These are phyloP conservation scores for Clavispora santaluciae DNA, from an alignment of 805 yeast genomes.

Conservation along the genomic window DNA sequence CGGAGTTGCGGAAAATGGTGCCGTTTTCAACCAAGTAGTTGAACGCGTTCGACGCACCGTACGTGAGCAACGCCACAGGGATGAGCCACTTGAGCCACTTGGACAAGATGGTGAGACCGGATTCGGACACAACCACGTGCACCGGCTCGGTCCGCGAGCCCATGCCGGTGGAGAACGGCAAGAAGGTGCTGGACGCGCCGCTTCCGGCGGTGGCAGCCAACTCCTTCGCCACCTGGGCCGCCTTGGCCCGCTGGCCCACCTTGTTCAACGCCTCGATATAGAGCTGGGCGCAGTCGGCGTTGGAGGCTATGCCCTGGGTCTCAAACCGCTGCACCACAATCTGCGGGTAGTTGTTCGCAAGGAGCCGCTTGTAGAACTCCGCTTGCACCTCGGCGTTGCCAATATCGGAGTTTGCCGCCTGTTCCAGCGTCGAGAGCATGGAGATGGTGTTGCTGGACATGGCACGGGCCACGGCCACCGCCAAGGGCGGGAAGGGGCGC, in stretches of 20 bases:
- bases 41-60: slow-evolving; percentile 75
- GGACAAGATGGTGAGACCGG: slow-evolving; percentile 69
- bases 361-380: slow-evolving; percentile 68
- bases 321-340: slow-evolving; percentile 93
- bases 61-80: slow-evolving; percentile 73
- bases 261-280: slow-evolving; percentile 78
- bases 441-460: slow-evolving; percentile 25
- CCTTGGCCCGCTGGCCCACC: slow-evolving; percentile 73
- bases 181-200: slow-evolving; percentile 12
- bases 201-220: slow-evolving; percentile 16
- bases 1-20: slow-evolving; percentile 70
- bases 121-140: slow-evolving; percentile 89
- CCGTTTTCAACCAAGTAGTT: slow-evolving; percentile 79
- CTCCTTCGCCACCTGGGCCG: slow-evolving; percentile 57
- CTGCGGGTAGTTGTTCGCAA: slow-evolving; percentile 87
- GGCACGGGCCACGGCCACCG: slow-evolving; percentile 3
- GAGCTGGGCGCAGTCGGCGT: slow-evolving; percentile 70
- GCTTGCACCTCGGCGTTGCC: slow-evolving; percentile 72
- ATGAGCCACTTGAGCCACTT: slow-evolving; percentile 88
- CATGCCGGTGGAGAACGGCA: slow-evolving; percentile 29
- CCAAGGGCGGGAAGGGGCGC: background rate
- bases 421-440: slow-evolving; percentile 53
- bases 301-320: slow-evolving; percentile 85
- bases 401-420: slow-evolving; percentile 75
- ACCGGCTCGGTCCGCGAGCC: slow-evolving; percentile 81